Base-by-base conservation (phyloP, 1,139 yeast genomes). In the Blastobotrys buckinghamii region DNA sequence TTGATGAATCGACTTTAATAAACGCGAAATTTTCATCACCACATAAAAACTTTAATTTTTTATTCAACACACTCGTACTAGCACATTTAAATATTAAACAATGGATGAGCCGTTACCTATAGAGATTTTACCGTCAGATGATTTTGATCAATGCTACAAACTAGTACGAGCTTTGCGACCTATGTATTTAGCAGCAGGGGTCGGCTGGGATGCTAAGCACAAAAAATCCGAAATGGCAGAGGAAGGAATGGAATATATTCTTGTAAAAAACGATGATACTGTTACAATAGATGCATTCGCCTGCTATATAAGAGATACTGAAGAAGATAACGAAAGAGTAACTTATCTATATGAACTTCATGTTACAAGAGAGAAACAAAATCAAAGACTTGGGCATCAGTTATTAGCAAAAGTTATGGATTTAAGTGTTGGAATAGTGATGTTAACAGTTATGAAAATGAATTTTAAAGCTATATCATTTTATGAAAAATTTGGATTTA, bases 321-420 rank as follows among this genome's bases (percentile, higher is more conserved):
- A 32, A 15, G 49, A 45, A 27, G 44, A 36, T 54, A 35, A 40
- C 13, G 45, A 38, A 19, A 66, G 65, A 45, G 75, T 72, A 24
- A 59, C 79, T 7, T 79, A 77, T 55, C 64, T 79, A 34, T 79
- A 77, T 58, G 84, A 79, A 59, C 72, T 79, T 44, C 84, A 79
- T 50, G 70, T 77, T 2, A 19, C 49, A 46, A 67, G 74, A 8
- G 19, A 49, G 19, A 61, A 47, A 48, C 77, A 72, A 51, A 61
- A 66, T 9, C 50, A 50, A 13, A 60, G 66, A 12, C 43, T 70
- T 2, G 83, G 82, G 1, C 38, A 62, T 2, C 29, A 29, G 6
- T 57, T 78, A 30, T 61, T 78, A 43, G 48, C 54, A n/a, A n/a
- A 39, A 12, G 61, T 61, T 8, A 43, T 42, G 26, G 48, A 34